phyloP scores from a whole-genome alignment of 306 rosid species.

The Glycine soja region DNA sequence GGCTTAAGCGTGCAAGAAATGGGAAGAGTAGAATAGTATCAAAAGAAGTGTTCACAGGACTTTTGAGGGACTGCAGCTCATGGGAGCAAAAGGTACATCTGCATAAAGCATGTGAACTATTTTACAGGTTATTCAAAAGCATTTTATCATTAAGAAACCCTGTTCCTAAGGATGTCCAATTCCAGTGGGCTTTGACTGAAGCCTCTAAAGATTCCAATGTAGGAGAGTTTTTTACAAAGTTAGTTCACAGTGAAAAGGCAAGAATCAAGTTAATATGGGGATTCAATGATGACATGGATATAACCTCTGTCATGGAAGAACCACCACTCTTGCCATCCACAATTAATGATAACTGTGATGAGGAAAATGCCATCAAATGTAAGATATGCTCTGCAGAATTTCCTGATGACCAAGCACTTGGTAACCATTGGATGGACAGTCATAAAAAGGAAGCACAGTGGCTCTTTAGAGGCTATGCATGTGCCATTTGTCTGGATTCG shows the following conservation, averaged over 20 bases:
- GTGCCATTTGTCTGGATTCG: conserved; percentile 97
- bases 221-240: conserved; percentile 68
- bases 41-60: conserved; percentile 89
- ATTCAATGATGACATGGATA: conserved; percentile 67
- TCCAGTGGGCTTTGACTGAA: conserved; percentile 96
- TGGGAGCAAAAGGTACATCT: conserved; percentile 71
- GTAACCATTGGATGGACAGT: conserved; percentile 90
- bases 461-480: conserved; percentile 95
- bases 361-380: conserved; percentile 70
- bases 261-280: conserved; percentile 82
- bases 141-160: conserved; percentile 87
- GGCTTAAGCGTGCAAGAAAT: conserved; percentile 99
- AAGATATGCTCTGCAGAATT: conserved; percentile 79
- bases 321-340: conserved; percentile 61
- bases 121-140: conserved; percentile 93
- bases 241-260: conserved; percentile 82
- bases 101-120: conserved; percentile 95
- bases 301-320: conserved; percentile 60
- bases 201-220: conserved; percentile 78
- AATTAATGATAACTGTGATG: conserved; percentile 52
- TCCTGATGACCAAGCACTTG: conserved; percentile 78
- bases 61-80: conserved; percentile 71
- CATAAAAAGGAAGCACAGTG: conserved; percentile 99
- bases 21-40: conserved; percentile 96
- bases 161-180: conserved; percentile 94